Evolutionary conservation across 108 stramenopile species (phyloP).

Genomic region (Conticribra guillardii): DNA sequence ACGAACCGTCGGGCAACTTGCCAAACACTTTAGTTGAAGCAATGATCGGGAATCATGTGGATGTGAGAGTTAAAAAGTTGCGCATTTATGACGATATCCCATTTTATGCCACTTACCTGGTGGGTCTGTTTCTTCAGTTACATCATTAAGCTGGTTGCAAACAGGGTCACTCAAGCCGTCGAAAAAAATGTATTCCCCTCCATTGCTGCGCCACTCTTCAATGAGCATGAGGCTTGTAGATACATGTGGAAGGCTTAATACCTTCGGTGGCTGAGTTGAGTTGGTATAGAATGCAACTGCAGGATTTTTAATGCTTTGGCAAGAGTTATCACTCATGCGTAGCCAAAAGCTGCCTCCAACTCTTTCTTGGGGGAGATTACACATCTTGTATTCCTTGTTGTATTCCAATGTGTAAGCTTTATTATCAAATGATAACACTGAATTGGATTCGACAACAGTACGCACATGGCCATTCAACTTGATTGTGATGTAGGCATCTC

Average conservation of each 20-base stretch:
- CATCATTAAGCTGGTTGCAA: slow-evolving; percentile 40
- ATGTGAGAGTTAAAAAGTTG: neutral
- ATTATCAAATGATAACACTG: slow-evolving; percentile 22
- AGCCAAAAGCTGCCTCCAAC: slow-evolving; percentile 24
- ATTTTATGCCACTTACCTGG: neutral
- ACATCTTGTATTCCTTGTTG: slow-evolving; percentile 51
- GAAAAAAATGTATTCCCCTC: slow-evolving; percentile 32
- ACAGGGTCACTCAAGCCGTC: slow-evolving; percentile 34
- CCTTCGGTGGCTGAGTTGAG: slow-evolving; percentile 28
- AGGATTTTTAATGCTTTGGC: slow-evolving; percentile 39
- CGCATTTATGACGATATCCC: slow-evolving; percentile 2
- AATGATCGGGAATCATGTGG: neutral
- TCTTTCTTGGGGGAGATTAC: slow-evolving; percentile 19
- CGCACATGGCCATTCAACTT: slow-evolving; percentile 50
- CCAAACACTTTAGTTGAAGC: slow-evolving; percentile 17
- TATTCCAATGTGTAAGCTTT: slow-evolving; percentile 25
- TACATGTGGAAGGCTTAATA: slow-evolving; percentile 39
- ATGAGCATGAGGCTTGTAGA: slow-evolving; percentile 26
- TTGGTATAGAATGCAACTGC: slow-evolving; percentile 25
- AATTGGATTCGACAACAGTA: slow-evolving; percentile 20
- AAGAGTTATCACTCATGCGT: slow-evolving; percentile 27
- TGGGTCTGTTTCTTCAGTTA: slow-evolving; percentile 36
- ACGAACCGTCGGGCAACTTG: slow-evolving; percentile 38
- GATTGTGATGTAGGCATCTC: slow-evolving; percentile 35
- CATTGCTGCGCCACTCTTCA: slow-evolving; percentile 23